Percentiles rank a stretch among this genome's conserved stretches.
Evolutionary conservation across 805 yeast species (phyloP).

Genomic region (Saccharomycopsis schoenii): DNA sequence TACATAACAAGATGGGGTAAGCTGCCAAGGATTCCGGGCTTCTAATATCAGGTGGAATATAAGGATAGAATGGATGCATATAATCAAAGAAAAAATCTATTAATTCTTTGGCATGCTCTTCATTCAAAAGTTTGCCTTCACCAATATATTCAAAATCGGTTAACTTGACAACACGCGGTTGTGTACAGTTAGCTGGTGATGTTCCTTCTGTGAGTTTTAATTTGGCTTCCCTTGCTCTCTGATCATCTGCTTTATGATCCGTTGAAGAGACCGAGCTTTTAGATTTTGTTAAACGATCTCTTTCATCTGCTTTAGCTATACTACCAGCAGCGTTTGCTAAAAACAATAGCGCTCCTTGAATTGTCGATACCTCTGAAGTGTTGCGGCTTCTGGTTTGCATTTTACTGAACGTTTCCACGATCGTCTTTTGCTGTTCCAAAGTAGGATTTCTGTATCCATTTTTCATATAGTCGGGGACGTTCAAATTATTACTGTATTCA

Average conservation of each 20-base stretch:
- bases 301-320: conserved; percentile 53
- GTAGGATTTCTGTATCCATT: background rate
- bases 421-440: conserved; percentile 3
- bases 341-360: conserved; percentile 58
- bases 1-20: conserved; percentile 72
- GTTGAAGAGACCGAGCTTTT: background rate
- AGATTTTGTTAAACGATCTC: conserved; percentile 31
- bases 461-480: background rate
- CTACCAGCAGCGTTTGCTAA: conserved; percentile 74
- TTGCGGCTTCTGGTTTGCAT: background rate
- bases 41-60: conserved; percentile 66
- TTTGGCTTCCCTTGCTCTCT: background rate
- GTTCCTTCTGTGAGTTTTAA: background rate
- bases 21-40: conserved; percentile 56
- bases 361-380: conserved; percentile 25
- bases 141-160: conserved; percentile 61
- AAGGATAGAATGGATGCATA: conserved; percentile 87
- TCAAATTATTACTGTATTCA: background rate
- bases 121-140: conserved; percentile 45
- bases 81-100: conserved; percentile 58
- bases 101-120: conserved; percentile 46
- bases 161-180: conserved; percentile 25
- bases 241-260: background rate
- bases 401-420: conserved; percentile 1
- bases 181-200: background rate